Conservation (phyloP, 257 asterid genomes). For the Apocynum venetum region DNA sequence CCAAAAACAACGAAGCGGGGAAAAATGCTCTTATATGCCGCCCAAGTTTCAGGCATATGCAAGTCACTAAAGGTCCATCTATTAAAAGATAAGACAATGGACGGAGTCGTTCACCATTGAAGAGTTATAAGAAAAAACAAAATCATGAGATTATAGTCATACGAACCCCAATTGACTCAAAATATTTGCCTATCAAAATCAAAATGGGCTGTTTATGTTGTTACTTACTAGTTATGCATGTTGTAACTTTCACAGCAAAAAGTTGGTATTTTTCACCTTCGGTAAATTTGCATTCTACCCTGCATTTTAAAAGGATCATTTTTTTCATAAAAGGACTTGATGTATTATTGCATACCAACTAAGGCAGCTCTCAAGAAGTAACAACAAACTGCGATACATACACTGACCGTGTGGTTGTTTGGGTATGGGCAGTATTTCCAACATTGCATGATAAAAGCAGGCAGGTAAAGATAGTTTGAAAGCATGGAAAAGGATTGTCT, state of each 20-base stretch:
- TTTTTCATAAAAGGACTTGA: background rate
- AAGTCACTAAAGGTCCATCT: background rate
- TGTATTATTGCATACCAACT: background rate
- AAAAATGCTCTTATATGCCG: background rate
- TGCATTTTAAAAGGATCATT: background rate
- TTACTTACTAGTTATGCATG: background rate
- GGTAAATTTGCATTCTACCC: background rate
- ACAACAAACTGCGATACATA: background rate
- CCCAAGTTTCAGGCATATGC: background rate
- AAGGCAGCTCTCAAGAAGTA: background rate
- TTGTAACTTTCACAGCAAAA: background rate
- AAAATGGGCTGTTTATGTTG: background rate
- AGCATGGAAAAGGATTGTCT: background rate
- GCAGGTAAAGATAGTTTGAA: background rate
- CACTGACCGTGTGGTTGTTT: background rate
- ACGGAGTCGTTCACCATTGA: no score
- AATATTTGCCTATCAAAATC: background rate
- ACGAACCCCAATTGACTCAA: background rate
- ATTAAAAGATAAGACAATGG: background rate
- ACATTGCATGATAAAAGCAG: background rate
- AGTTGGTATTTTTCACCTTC: background rate
- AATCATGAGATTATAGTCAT: background rate
- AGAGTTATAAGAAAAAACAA: background rate
- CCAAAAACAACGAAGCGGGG: background rate
- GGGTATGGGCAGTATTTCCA: background rate